Conservation (phyloP, 2,329 filamentous ascomycete genomes). For the Endocalyx cinctus region DNA sequence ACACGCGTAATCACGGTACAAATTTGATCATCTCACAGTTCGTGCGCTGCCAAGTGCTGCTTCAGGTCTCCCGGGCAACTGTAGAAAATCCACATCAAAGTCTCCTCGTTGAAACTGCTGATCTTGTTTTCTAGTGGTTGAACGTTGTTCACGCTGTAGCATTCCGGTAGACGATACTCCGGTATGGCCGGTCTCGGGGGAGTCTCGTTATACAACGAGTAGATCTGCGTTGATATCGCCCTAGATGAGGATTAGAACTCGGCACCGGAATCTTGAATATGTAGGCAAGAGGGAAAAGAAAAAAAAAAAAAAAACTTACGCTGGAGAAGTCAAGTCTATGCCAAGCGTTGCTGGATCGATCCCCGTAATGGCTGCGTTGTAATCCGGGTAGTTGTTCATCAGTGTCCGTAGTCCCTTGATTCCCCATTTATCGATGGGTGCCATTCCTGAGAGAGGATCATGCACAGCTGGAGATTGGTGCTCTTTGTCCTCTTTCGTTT, state of each 20-base stretch:
- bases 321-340: slow-evolving; percentile 51
- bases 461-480: slow-evolving; percentile 36
- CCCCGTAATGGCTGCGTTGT: slow-evolving; percentile 55
- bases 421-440: slow-evolving; percentile 60
- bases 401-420: slow-evolving; percentile 59
- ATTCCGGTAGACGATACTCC: slow-evolving; percentile 57
- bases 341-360: slow-evolving; percentile 55
- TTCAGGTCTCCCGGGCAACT: slow-evolving; percentile 59
- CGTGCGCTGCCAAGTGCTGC: slow-evolving; percentile 58
- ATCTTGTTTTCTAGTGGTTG: slow-evolving; percentile 63
- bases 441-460: slow-evolving; percentile 58
- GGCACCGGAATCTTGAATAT: neutral
- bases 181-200: slow-evolving; percentile 54
- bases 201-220: slow-evolving; percentile 57
- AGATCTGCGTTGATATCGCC: slow-evolving; percentile 54
- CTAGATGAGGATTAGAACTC: slow-evolving; percentile 29
- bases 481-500: slow-evolving; percentile 40
- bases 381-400: slow-evolving; percentile 61
- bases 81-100: slow-evolving; percentile 66
- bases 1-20: no score
- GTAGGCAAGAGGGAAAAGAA: no score
- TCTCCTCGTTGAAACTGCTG: slow-evolving; percentile 63
- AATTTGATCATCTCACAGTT: no score
- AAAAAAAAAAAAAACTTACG: slow-evolving; percentile 54
- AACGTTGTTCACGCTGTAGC: slow-evolving; percentile 63